Evolutionary conservation across 257 asterid species (phyloP).

Genomic region (Nicotiana knightiana): DNA sequence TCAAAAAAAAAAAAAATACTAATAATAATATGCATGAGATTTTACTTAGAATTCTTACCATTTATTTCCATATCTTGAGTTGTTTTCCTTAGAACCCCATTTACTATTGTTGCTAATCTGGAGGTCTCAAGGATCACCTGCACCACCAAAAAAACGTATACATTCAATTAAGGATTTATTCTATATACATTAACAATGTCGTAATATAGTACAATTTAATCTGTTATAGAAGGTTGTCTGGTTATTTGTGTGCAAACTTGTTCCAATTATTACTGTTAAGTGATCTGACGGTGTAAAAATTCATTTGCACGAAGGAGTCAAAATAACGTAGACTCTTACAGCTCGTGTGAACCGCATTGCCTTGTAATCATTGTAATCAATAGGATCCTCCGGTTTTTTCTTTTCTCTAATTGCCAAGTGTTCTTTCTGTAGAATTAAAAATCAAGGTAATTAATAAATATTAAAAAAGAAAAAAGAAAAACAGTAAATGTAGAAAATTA

Average conservation of each 20-base stretch:
- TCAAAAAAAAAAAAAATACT: background rate
- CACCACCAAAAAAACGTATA: background rate
- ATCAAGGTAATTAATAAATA: background rate
- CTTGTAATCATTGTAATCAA: constrained; percentile 73
- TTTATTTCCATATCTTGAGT: constrained; percentile 42
- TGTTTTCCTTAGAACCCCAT: constrained; percentile 48
- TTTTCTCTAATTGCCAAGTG: constrained; percentile 74
- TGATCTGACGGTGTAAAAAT: too few relatives aligned
- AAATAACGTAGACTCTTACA: constrained; percentile 13
- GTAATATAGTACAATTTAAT: background rate
- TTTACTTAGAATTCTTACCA: constrained; percentile 23
- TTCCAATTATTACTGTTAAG: background rate
- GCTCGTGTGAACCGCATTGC: constrained; percentile 90
- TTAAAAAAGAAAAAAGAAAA: background rate
- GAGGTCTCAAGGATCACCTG: constrained; percentile 52
- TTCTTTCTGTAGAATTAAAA: constrained; percentile 32
- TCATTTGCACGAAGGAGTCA: background rate
- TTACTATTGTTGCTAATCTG: constrained; percentile 41
- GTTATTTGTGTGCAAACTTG: too few relatives aligned
- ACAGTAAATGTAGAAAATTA: background rate
- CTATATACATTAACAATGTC: background rate
- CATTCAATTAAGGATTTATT: background rate
- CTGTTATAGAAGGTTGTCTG: background rate
- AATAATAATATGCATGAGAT: background rate
- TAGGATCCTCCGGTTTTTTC: constrained; percentile 76